A percentile compares a stretch with the other conserved stretches of the same genome.
Conservation (phyloP, 257 asterid species). For the Scutellaria galericulata region DNA sequence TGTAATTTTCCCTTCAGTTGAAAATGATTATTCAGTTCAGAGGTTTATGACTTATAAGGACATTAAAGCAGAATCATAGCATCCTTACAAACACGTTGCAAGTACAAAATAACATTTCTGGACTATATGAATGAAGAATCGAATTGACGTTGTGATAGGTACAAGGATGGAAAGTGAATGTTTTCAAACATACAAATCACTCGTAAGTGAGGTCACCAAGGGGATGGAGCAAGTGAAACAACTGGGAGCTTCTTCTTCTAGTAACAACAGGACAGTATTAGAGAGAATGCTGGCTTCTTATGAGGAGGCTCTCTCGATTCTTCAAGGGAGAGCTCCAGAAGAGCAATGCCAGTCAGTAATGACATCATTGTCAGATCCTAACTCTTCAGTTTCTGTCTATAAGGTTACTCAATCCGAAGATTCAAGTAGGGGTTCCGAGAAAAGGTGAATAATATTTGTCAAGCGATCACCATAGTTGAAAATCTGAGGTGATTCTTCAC, state of each 20-base stretch:
- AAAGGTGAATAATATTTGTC: conserved; percentile 23
- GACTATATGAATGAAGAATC: neutral
- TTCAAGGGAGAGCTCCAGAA: conserved; percentile 27
- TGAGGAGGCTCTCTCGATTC: conserved; percentile 37
- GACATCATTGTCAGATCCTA: conserved; percentile 15
- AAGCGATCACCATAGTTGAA: neutral
- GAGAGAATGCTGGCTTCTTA: conserved; percentile 37
- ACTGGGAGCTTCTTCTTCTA: conserved; percentile 24
- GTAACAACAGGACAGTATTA: conserved; percentile 13
- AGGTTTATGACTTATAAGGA: neutral
- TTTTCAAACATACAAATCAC: neutral
- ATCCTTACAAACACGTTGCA: neutral
- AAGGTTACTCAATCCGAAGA: neutral
- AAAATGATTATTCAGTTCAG: neutral
- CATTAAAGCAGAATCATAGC: conserved; percentile 12
- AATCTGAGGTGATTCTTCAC: conserved; percentile 10
- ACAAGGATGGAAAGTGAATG: conserved; percentile 32
- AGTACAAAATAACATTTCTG: neutral
- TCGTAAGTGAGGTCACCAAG: conserved; percentile 31
- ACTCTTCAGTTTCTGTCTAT: neutral
- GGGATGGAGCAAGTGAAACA: conserved; percentile 40
- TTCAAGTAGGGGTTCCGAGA: neutral
- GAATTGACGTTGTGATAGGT: conserved; percentile 4
- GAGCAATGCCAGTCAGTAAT: conserved; percentile 19
- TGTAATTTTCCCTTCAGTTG: no score